A percentile compares a stretch with the other conserved stretches of the same genome.
phyloP scores from a whole-genome alignment of 768 basidiomycete genomes.

The Lyophyllum atratum region DNA sequence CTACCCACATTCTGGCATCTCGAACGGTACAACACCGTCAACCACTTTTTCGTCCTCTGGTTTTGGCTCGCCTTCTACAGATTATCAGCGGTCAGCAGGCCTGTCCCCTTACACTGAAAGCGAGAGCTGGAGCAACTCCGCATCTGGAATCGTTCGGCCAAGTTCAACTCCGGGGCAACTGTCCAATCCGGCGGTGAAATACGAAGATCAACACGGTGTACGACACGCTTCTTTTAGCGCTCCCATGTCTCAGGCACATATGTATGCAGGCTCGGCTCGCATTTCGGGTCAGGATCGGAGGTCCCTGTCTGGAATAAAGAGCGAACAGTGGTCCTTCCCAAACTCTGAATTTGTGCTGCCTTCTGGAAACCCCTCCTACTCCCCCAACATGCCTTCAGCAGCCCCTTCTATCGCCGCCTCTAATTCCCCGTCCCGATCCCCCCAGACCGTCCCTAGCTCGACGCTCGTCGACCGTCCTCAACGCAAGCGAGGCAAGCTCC shows the following conservation, averaged over 20 bases:
- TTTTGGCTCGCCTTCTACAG: conserved; percentile 47
- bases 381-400: conserved; percentile 47
- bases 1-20: conserved; percentile 50
- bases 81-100: conserved; percentile 45
- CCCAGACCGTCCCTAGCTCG: conserved; percentile 51
- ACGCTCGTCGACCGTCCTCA: conserved; percentile 74
- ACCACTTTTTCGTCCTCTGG: conserved; percentile 48
- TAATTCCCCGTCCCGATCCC: conserved; percentile 54
- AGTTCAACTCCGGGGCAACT: conserved; percentile 64
- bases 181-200: conserved; percentile 57
- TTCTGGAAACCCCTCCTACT: conserved; percentile 39
- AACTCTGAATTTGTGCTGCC: conserved; percentile 58
- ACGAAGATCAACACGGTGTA: conserved; percentile 58
- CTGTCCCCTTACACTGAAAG: conserved; percentile 49
- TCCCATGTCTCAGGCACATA: conserved; percentile 57
- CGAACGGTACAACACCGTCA: conserved; percentile 54
- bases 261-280: conserved; percentile 69
- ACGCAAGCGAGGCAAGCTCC: conserved; percentile 84
- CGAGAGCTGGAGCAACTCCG: conserved; percentile 56
- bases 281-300: conserved; percentile 74
- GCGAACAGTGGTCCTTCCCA: conserved; percentile 68
- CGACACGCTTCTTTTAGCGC: conserved; percentile 70
- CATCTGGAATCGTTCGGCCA: conserved; percentile 66
- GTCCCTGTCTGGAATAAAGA: conserved; percentile 56
- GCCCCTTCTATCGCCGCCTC: conserved; percentile 44